phyloP scores from a whole-genome alignment of 2,329 filamentous ascomycete species.

The Fusarium buharicum region DNA sequence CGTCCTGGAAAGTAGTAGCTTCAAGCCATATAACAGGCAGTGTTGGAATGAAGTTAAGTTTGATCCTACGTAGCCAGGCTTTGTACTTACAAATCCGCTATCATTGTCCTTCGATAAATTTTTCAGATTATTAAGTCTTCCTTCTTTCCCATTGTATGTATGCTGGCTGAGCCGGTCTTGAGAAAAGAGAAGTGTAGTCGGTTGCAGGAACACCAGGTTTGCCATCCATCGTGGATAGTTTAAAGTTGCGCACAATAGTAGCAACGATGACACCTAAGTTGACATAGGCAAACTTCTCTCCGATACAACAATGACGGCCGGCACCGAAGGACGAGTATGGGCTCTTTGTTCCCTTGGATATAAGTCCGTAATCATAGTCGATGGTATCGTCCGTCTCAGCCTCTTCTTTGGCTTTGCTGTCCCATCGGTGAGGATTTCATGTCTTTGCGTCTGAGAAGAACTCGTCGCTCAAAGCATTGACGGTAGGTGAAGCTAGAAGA shows the following conservation, averaged over 20 bases:
- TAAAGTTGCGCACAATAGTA: conserved; percentile 69
- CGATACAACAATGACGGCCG: conserved; percentile 78
- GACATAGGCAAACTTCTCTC: conserved; percentile 79
- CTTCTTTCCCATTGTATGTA: conserved; percentile 50
- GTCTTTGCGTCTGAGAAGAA: conserved; percentile 62
- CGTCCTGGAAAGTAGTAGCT: too few species aligned
- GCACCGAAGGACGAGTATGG: conserved; percentile 75
- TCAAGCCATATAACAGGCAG: too few species aligned
- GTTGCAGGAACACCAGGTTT: conserved; percentile 68
- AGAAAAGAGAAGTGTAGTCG: conserved; percentile 67
- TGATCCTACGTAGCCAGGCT: too few species aligned
- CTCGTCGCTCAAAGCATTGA: conserved; percentile 61
- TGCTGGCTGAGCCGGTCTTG: conserved; percentile 49
- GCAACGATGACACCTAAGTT: conserved; percentile 74
- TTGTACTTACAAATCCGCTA: too few species aligned
- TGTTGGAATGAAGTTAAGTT: too few species aligned
- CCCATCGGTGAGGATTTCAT: conserved; percentile 50
- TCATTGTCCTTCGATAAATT: too few species aligned
- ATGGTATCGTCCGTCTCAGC: conserved; percentile 31
- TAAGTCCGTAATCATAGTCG: conserved; percentile 47
- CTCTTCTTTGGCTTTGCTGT: conserved; percentile 24
- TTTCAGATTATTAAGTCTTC: neutral
- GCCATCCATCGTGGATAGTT: conserved; percentile 66
- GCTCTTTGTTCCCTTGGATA: conserved; percentile 50
- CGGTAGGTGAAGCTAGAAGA: conserved; percentile 56